Evolutionary conservation across 345 rosid genomes (phyloP), one percentile per base, ranked within the genome.

Genomic region (Gossypium bickii): DNA sequence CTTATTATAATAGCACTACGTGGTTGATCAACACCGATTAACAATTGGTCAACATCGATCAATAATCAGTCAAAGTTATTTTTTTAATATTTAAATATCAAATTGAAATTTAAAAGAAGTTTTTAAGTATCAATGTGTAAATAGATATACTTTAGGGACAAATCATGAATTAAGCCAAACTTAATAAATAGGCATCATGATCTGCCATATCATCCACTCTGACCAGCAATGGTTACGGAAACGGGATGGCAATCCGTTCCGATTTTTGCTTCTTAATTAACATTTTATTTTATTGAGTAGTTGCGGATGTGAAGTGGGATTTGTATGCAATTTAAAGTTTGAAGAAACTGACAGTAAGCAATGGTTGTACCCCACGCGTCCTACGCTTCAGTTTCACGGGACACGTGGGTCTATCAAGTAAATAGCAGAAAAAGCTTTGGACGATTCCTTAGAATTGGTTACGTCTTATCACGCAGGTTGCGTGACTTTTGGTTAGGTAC

Each of bases 381-480:
- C 1, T 7, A n/a, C 1, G 0, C 2, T 12, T 57, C 63, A 3
- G 11, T 8, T 48, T 11, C 2, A 1, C 29, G 1, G 6, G 75
- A 58, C 78, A 70, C 79, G 79, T 75, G 72, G 74, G 61, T 29
- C 16, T 2, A 8, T 25, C 53, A 60, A 10, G 25, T 68, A 67
- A 34, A 60, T 66, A 68, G 48, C 74, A 22, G 70, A 43, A 20
- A 20, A 13, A 13, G 43, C 29, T 71, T 62, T 78, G 75, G 78
- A 63, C 73, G 65, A 74, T 64, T 72, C 56, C 11, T 25, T 17
- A 12, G 4, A 55, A 60, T 78, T 73, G 25, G 25, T 76, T 74
- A 71, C 81, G 83, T 78, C 81, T 47, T 47, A 59, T 79, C 84
- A 70, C 84, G 67, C 72, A 11, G 80, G 81, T 77, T 82, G 66